These are phyloP conservation scores for Sonneratia alba DNA, from an alignment of 345 rosid genomes.

Conservation along the genomic window DNA sequence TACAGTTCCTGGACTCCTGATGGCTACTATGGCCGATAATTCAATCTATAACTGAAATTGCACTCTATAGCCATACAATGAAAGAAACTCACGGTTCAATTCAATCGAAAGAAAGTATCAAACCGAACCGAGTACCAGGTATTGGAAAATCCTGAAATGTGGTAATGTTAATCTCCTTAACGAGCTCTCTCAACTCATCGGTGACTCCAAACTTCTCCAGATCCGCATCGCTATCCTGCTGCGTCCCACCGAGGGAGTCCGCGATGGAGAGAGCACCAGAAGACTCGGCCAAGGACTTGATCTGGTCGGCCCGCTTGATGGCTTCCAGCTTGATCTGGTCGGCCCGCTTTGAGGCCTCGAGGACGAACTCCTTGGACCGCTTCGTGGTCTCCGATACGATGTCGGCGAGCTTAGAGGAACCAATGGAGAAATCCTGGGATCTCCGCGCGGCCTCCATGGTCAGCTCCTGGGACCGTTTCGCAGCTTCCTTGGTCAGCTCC, in stretches of 20 bases:
- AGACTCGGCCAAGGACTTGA: conserved; percentile 38
- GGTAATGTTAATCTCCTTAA: conserved; percentile 32
- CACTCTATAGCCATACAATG: neutral
- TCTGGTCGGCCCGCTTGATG: conserved; percentile 37
- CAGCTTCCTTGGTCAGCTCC: conserved; percentile 19
- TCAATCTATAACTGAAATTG: too few species aligned
- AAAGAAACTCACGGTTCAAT: neutral
- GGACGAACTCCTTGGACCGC: conserved; percentile 41
- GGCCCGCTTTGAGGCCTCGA: conserved; percentile 50
- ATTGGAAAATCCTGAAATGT: conserved; percentile 54
- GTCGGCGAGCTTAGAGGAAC: conserved; percentile 31
- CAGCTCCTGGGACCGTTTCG: too few species aligned
- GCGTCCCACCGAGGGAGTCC: conserved; percentile 6
- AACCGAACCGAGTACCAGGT: conserved; percentile 18
- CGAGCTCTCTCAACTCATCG: conserved; percentile 51
- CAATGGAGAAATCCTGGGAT: conserved; percentile 34
- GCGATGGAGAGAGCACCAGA: conserved; percentile 9
- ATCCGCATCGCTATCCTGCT: conserved; percentile 19
- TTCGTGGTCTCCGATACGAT: conserved; percentile 33
- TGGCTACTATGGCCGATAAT: too few species aligned
- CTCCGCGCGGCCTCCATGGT: conserved; percentile 33
- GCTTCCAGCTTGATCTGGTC: conserved; percentile 42
- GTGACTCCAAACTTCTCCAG: conserved; percentile 37
- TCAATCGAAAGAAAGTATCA: neutral
- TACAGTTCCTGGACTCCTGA: neutral